Conservation (phyloP, 495 filamentous ascomycete species). For the Neurospora discreta region DNA sequence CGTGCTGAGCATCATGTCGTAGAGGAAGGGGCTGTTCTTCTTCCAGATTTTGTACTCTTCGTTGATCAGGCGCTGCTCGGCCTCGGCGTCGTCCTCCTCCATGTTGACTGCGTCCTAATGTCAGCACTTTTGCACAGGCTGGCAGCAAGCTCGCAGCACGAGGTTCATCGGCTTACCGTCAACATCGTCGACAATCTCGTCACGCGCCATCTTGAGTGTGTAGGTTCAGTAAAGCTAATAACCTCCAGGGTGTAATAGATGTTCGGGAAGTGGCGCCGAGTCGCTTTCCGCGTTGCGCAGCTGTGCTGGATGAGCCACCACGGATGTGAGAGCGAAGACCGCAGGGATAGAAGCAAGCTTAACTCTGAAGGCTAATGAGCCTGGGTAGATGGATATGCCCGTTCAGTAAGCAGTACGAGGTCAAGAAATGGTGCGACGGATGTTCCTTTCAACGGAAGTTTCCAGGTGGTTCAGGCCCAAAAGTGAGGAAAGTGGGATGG, state of each 20-base stretch:
- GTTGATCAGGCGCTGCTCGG: slow-evolving; percentile 75
- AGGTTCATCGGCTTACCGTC: slow-evolving; percentile 29
- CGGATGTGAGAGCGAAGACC: not conserved
- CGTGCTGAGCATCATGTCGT: slow-evolving; percentile 88
- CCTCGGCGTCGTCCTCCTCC: slow-evolving; percentile 58
- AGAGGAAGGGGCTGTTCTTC: slow-evolving; percentile 97
- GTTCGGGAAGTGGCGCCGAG: not conserved
- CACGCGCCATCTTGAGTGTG: slow-evolving; percentile 27
- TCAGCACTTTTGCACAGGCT: not conserved
- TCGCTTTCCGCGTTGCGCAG: not conserved
- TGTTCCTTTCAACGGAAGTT: not conserved
- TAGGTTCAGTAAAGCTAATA: not conserved
- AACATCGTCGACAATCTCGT: slow-evolving; percentile 39
- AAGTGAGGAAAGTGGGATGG: not conserved
- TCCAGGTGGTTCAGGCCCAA: not conserved
- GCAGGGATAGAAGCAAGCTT: not conserved
- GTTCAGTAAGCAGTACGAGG: not conserved
- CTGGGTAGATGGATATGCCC: not conserved
- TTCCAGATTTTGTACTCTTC: slow-evolving; percentile 99
- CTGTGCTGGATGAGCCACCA: not conserved
- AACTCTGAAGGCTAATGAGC: not conserved
- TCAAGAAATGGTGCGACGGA: not conserved
- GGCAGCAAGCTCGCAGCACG: not conserved
- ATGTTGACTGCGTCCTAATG: slow-evolving; percentile 31
- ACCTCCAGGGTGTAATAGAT: not conserved